Evolutionary conservation across 2,329 filamentous ascomycete genomes (phyloP), one percentile per base, ranked within the genome.

Genomic region (Teratosphaeria epicoccoides): DNA sequence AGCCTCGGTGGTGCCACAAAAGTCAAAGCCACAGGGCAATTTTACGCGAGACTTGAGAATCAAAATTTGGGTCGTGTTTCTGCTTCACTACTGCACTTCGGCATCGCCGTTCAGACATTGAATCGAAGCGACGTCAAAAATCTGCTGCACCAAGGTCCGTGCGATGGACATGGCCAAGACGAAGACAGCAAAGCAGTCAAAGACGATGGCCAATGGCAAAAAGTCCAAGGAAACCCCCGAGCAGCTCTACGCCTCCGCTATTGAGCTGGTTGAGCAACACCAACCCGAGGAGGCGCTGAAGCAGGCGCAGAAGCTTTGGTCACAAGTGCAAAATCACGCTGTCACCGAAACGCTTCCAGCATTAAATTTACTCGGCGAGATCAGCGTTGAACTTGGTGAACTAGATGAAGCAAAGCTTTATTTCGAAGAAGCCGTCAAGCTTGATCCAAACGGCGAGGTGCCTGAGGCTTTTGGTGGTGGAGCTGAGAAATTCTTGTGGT

Each of bases 401-500:
- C 76, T 87, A 50, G 85, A 91, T 49, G 73, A 79, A 14, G 91
- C 91, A 43, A 78, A 85, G 53, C 71, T 75, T 46, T 84, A 81
- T 63, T 95, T 96, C 63, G 68, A 82, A 54, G 76, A 79, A 45
- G 88, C 93, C 0, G 85, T 85, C 33, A 73, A 77, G 50, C 77
- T 93, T 29, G 93, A 98, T 66, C 77, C 83, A 23, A 81, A 90
- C 52, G 93, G 91, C 17, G 70, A 74, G 37, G 72, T 82, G 53
- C 79, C 84, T 17, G 85, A 88, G 62, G 78, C 81, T 37, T 68
- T 83, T 49, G 90, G 89, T 47, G 88, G 88, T 24, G 90, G 90
- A 0, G 82, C 89, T 0, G 91, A 97, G 66, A 97, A 96, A 72
- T 97, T 96, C 65, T 72, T 97, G 47, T 95, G 90, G 81, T 76